Evolutionary conservation across 257 asterid species (phyloP).

Genomic region (Vinca minor): DNA sequence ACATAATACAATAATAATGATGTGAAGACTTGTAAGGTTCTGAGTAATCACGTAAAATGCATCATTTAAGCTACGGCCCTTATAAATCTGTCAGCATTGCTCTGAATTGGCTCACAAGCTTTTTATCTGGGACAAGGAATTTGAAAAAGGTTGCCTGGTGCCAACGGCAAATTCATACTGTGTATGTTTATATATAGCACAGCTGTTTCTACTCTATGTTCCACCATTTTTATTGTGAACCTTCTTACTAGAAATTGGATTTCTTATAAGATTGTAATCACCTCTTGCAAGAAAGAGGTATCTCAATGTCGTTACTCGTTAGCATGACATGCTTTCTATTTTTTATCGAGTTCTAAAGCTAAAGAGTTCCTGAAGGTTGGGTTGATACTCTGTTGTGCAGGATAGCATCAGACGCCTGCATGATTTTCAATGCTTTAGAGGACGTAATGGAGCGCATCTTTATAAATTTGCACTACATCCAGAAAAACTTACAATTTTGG

Average conservation of each 20-base stretch:
- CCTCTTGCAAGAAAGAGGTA: not conserved
- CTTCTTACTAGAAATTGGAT: not conserved
- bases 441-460: constrained; percentile 59
- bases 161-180: not conserved
- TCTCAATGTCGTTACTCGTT: not conserved
- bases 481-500: constrained; percentile 80
- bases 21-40: not conserved
- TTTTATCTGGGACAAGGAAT: not conserved
- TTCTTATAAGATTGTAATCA: not conserved
- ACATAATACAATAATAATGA: not conserved
- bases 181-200: not conserved
- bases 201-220: not conserved
- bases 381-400: constrained; percentile 37
- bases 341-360: constrained; percentile 6
- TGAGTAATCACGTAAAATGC: not conserved
- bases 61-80: not conserved
- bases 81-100: not conserved
- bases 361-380: constrained; percentile 1
- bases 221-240: not conserved
- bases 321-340: not conserved
- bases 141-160: not conserved
- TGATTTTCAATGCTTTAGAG: constrained; percentile 57
- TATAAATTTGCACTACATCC: constrained; percentile 64
- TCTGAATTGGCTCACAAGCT: not conserved
- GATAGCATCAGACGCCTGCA: constrained; percentile 38